Evolutionary conservation across 805 yeast species (phyloP), one percentile per base, ranked within the genome.

Genomic region (Clavispora asparagi): DNA sequence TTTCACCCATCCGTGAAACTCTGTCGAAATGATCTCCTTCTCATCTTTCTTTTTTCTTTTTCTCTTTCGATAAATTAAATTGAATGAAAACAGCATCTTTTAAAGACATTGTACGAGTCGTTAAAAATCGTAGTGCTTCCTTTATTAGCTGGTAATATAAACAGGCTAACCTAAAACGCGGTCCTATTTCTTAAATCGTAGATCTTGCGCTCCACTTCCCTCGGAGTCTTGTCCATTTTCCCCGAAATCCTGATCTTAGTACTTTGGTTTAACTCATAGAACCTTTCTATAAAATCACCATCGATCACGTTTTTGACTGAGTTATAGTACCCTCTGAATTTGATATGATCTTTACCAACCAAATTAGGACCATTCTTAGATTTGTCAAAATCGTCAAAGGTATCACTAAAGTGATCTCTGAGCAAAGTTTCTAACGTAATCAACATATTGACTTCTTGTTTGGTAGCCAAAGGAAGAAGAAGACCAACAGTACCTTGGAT

Each of bases 271-370:
- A 78, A 59, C 9, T 61, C 57, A 41, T 58, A 64, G 56, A 70
- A 87, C 37, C 64, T 61, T 56, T 89, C 97, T 41, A 92, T 70
- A 13, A 87, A 68, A 60, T 94, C 98, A 9, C 99, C 99, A 65
- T 94, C 97, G 36, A 94, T 74, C 2, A 86, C 82, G 42, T 80
- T 76, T 51, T 82, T 83, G 2, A 76, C 78, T 0, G 97, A 97
- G n/a, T 79, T 81, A 61, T 88, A 89, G 58, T 84, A 85, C 43
- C 97, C 76, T 45, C 97, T 68, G 60, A 75, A 91, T 46, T 76
- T 77, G 51, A 78, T 48, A 47, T 83, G 87, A 51, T 85, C 85
- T 46, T 94, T 73, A 0, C 85, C 92, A 3, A 82, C 71, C n/a
- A 81, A 46, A 4, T 76, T 62, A 43, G 40, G 26, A 5, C 60